phyloP scores from a whole-genome alignment of 2,329 filamentous ascomycete species.

The Monilinia fructicola region DNA sequence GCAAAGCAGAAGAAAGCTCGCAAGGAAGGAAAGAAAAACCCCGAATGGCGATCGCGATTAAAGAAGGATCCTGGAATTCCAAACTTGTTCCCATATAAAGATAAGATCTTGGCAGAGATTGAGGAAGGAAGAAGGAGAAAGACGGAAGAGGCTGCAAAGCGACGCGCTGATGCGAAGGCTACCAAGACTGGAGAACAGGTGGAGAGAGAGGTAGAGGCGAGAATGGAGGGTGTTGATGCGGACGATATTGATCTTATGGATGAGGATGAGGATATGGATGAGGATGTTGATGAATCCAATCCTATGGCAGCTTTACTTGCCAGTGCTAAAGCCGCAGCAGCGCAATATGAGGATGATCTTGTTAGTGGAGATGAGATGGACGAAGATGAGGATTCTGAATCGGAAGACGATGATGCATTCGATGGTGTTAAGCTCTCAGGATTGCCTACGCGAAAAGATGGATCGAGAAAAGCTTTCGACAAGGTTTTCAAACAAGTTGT shows the following conservation, averaged over 20 bases:
- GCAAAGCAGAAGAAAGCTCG: slow-evolving; percentile 88
- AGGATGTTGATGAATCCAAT: slow-evolving; percentile 67
- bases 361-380: slow-evolving; percentile 53
- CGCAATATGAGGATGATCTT: slow-evolving; percentile 62
- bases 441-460: slow-evolving; percentile 55
- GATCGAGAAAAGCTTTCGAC: slow-evolving; percentile 84
- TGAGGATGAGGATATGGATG: slow-evolving; percentile 55
- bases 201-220: slow-evolving; percentile 46
- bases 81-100: slow-evolving; percentile 97
- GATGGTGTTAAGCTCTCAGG: slow-evolving; percentile 52
- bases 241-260: slow-evolving; percentile 52
- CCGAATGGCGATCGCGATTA: slow-evolving; percentile 89
- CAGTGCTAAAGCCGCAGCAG: slow-evolving; percentile 75
- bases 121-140: slow-evolving; percentile 82
- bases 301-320: slow-evolving; percentile 91
- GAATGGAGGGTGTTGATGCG: slow-evolving; percentile 47
- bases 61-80: slow-evolving; percentile 99
- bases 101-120: slow-evolving; percentile 89
- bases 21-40: slow-evolving; percentile 93
- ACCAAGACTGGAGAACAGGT: slow-evolving; percentile 56
- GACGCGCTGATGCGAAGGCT: slow-evolving; percentile 70
- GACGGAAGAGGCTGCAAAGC: slow-evolving; percentile 71
- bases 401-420: slow-evolving; percentile 47
- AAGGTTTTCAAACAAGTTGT: slow-evolving; percentile 95
- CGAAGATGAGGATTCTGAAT: slow-evolving; percentile 53